Evolutionary conservation across 2,329 filamentous ascomycete species (phyloP), one percentile per base, ranked within the genome.

Genomic region (Aspergillus alliaceus): DNA sequence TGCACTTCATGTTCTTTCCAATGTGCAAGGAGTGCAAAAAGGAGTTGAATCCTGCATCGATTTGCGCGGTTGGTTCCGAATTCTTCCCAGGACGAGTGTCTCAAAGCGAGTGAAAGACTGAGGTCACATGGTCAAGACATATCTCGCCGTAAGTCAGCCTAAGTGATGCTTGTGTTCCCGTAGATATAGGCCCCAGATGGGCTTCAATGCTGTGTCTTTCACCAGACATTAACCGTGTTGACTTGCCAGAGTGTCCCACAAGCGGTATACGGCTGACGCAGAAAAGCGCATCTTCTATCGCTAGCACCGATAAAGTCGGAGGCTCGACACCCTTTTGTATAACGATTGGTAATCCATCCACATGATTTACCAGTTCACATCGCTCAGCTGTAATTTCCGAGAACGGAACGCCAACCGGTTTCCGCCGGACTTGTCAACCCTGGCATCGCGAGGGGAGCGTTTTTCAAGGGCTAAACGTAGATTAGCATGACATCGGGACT

Each of bases 311-410:
- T 40, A n/a, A 34, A 20, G 24, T 27, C 47, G 35, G 48, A 44
- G 35, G 11, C 25, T 32, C 20, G 46, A 46, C 39, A 44, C 22
- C 51, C 15, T 39, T 14, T 54, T 2, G 22, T 25, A 29, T 20
- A 8, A 15, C 8, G 40, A 24, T 39, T 35, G 11, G 20, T 37
- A 35, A n/a, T 59, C 59, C 64, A 80, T 27, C 29, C 4, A 4
- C 20, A 8, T 27, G 6, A 4, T 46, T 80, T 93, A 97, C 95
- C 95, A 99, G 76, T 99, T 93, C 74, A 99, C 91, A 76, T 99
- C 95, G 76, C 91, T 96, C 58, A 98, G 84, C 73, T 98, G 93
- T 59, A 99, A 81, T 76, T 96, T 96, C 69, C 95, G 86, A 57
- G 90, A 87, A 62, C 93, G 89, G 74, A 96, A 92, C 58, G 89